Percentiles rank a stretch among this genome's conserved stretches.
phyloP scores from a whole-genome alignment of 169 alveolate species.

The Cryptosporidium ubiquitum region DNA sequence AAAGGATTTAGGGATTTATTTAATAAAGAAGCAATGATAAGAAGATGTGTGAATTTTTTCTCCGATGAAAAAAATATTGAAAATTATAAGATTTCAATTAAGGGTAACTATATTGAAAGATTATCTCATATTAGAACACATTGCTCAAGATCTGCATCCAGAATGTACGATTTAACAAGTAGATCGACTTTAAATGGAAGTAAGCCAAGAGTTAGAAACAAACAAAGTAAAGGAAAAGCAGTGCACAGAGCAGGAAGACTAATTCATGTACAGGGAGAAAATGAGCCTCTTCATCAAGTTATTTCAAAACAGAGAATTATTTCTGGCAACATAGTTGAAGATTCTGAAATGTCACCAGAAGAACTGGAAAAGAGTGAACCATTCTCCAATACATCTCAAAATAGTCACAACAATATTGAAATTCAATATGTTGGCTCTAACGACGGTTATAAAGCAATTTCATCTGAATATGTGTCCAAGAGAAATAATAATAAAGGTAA shows the following conservation, averaged over 20 bases:
- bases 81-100: slow-evolving; percentile 16
- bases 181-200: neutral
- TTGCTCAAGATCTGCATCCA: slow-evolving; percentile 40
- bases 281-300: slow-evolving; percentile 53
- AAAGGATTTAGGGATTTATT: slow-evolving; percentile 39
- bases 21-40: slow-evolving; percentile 55
- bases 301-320: slow-evolving; percentile 12
- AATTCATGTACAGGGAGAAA: slow-evolving; percentile 41
- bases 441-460: slow-evolving; percentile 30
- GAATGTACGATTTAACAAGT: neutral
- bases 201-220: neutral
- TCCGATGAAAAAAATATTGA: neutral
- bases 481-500: neutral
- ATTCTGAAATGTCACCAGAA: slow-evolving; percentile 59
- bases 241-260: slow-evolving; percentile 33
- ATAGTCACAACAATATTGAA: neutral
- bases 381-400: neutral
- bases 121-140: slow-evolving; percentile 25
- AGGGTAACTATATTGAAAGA: slow-evolving; percentile 56
- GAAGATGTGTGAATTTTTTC: slow-evolving; percentile 50
- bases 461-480: slow-evolving; percentile 11
- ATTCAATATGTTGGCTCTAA: slow-evolving; percentile 19
- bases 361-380: slow-evolving; percentile 31
- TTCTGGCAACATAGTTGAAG: slow-evolving; percentile 14
- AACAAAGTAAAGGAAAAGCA: slow-evolving; percentile 27